Base-by-base conservation (phyloP, 768 basidiomycete species). In the Tulasnella sp. region DNA sequence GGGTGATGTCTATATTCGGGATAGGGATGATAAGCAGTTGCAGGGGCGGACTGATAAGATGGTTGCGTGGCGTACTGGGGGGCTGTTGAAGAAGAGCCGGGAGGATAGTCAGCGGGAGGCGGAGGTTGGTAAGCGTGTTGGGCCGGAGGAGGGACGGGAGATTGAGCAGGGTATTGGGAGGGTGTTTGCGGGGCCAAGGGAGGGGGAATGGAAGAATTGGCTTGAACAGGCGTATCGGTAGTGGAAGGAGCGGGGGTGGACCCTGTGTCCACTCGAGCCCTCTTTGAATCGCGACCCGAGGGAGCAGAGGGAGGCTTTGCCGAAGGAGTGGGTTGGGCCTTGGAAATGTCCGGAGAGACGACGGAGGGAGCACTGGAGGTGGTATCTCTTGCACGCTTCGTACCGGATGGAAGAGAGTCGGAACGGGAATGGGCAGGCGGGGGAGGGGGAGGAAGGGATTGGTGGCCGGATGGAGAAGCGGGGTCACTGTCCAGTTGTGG, bases 201-300 rank as follows among this genome's bases (percentile, higher is more conserved):
- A 41, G 37, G 59, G n/a, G 34, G 31, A 48, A 51, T 34, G 21
- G 60, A 17, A 19, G 59, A 27, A 34, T 48, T 51, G 46, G 46
- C 19, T 40, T 34, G 35, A 49, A 51, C 31, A 23, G 57, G 48
- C 17, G 57, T 41, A 54, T 51, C 32, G 32, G 37, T 29, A 23
- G 55, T 43, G 32, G 55, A 19, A 17, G 55, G 19, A 32, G 55
- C 32, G 29, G 58, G 35, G 29, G 55, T 53, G 0, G 39, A 42
- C 29, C 39, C 39, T 11, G 55, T 45, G 41, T 45, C 46, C 25
- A 57, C 46, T 23, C 55, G 19, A 25, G 42, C 41, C 19, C 55
- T 41, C 55, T 57, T 57, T 41, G 55, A 35, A 57, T 57, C 55
- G 19, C 55, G 32, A 14, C 46, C 55, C 3, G 29, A 46, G 32